These are phyloP conservation scores for Monilinia aucupariae DNA, from an alignment of 2,329 filamentous ascomycete genomes.

Conservation along the genomic window DNA sequence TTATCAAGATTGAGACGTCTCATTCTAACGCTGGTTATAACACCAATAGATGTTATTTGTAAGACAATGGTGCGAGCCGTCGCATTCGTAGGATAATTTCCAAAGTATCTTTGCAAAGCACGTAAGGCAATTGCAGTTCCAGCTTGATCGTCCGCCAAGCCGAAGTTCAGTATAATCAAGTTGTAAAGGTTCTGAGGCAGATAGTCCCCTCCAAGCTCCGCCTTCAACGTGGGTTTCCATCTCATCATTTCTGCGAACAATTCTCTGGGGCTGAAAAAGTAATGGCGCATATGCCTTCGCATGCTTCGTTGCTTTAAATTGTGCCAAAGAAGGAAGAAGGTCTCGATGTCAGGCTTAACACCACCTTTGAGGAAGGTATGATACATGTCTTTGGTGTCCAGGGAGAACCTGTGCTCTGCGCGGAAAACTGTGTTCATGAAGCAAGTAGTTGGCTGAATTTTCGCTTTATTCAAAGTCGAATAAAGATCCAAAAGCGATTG, in stretches of 20 bases:
- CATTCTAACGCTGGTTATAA: conserved; percentile 29
- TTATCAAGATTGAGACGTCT: conserved; percentile 37
- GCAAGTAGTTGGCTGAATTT: conserved; percentile 63
- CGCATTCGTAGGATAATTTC: conserved; percentile 41
- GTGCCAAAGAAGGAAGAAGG: conserved; percentile 33
- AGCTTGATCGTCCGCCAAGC: conserved; percentile 43
- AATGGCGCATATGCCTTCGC: not conserved
- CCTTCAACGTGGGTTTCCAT: conserved; percentile 30
- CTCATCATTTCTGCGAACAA: conserved; percentile 45
- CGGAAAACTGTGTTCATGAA: conserved; percentile 76
- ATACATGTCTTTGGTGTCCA: not conserved
- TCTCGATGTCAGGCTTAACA: conserved; percentile 31
- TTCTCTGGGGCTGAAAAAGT: conserved; percentile 19
- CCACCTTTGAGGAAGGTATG: conserved; percentile 1
- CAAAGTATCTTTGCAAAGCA: conserved; percentile 41
- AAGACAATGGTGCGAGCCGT: conserved; percentile 45
- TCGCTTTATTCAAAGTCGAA: conserved; percentile 55
- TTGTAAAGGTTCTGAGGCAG: conserved; percentile 47
- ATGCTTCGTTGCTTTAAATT: conserved; percentile 26
- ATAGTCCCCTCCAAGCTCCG: conserved; percentile 33
- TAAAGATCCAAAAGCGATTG: conserved; percentile 55
- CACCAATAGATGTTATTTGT: conserved; percentile 41
- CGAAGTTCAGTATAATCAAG: conserved; percentile 47
- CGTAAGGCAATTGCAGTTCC: conserved; percentile 46
- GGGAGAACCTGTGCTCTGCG: conserved; percentile 22